Percentiles rank a stretch among this genome's conserved stretches.
Evolutionary conservation across 1,139 yeast species (phyloP).

Genomic region (Yamadazyma triangularis): DNA sequence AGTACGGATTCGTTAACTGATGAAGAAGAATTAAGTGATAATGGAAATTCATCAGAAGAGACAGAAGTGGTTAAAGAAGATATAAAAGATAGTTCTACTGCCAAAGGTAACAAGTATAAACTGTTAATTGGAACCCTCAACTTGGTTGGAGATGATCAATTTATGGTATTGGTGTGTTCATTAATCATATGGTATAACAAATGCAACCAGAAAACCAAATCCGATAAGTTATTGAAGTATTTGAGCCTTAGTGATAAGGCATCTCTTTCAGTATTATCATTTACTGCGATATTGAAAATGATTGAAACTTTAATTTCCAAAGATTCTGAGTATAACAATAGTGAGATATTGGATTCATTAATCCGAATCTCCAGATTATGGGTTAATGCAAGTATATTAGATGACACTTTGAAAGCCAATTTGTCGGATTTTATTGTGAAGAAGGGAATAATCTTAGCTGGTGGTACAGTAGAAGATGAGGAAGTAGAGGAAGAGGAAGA

Average conservation of each 20-base stretch:
- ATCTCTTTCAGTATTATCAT: constrained; percentile 25
- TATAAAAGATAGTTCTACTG: not conserved
- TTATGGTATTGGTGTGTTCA: constrained; percentile 26
- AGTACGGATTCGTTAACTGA: constrained; percentile 30
- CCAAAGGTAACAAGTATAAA: constrained; percentile 1
- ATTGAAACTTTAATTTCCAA: constrained; percentile 21
- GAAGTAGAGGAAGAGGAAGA: constrained; percentile 8
- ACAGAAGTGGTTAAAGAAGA: no score
- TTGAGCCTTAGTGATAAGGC: constrained; percentile 16
- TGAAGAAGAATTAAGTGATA: constrained; percentile 7
- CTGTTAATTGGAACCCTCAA: constrained; percentile 27
- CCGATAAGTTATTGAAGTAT: constrained; percentile 21
- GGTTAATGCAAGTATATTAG: constrained; percentile 23
- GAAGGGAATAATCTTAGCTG: constrained; percentile 33
- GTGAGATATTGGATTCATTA: constrained; percentile 24
- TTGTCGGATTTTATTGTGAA: constrained; percentile 28
- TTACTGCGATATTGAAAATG: constrained; percentile 29
- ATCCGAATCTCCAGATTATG: constrained; percentile 26
- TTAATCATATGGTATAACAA: constrained; percentile 22
- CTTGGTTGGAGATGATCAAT: constrained; percentile 32
- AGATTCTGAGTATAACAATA: constrained; percentile 8
- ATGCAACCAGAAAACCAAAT: constrained; percentile 15
- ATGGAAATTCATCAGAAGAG: not conserved
- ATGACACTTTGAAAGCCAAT: constrained; percentile 20
- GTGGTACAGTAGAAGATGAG: constrained; percentile 15